Base-by-base conservation (phyloP, 75 land plant species). In the Selaginella moellendorffii region DNA sequence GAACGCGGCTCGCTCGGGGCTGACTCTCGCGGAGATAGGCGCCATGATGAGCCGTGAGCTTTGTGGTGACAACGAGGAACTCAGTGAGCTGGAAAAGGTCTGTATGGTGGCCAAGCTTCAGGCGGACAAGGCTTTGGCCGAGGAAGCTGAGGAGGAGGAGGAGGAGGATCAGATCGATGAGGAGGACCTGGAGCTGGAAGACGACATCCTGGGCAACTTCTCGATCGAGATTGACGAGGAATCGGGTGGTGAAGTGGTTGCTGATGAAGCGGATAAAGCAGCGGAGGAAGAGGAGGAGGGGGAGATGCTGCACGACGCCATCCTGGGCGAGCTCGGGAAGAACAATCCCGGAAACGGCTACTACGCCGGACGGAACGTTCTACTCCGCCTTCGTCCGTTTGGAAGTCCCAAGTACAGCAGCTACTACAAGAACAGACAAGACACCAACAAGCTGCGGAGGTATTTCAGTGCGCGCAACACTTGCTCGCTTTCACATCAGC, bases 41-140 rank as follows among this genome's bases (percentile, higher is more conserved):
- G 84, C 73, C 24, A 85, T 86, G 88, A 86, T 86, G 90, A 81
- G 78, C 61, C 72, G 88, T 36, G 88, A 84, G 63, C 85, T 83
- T 42, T 78, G 68, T 30, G 74, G 77, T 1, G 66, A 75, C 2
- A 82, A 81, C 52, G 88, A 85, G 71, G 90, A 75, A 53, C 69
- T 80, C 1, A 86, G 90, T 69, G 88, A 86, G 63, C 82, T 86
- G 26, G 90, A 86, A 64, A 28, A 68, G 5, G 65, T 86, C 0
- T 86, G 85, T 53, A 58, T 81, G 58, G 76, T 73, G 27, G 90
- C 88, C 17, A 79, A 74, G 64, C 54, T 54, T 59, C 53, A 75
- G 65, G 74, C 58, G 18, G 79, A 67, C 72, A 63, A 70, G 30
- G 29, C 24, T 19, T 56, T 24, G 5, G 59, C 21, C 8, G 24